Evolutionary conservation across 1,139 yeast species (phyloP), one percentile per base, ranked within the genome.

Genomic region (Lodderomyces elongisporus): DNA sequence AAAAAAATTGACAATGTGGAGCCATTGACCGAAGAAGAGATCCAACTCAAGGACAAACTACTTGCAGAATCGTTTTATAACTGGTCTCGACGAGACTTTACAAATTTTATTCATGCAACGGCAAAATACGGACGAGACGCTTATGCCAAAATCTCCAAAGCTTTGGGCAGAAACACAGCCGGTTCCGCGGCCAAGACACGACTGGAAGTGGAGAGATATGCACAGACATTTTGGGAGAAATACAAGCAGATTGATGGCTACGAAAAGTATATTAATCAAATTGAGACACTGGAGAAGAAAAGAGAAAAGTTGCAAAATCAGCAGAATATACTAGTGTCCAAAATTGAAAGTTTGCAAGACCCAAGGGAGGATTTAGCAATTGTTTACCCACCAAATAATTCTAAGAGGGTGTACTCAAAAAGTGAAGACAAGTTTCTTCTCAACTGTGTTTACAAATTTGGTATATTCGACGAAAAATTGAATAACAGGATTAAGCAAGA

Each of bases 31-130:
- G 87, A 76, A 33, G 94, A 80, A 40, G 96, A 91, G 48, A 67
- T 68, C 29, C 66, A 61, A 28, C 66, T 70, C 42, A 89, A 88
- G 53, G 77, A 78, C 34, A 55, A 70, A 40, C 63, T 82, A 22
- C 60, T 85, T 8, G 66, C 61, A 3, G 69, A 79, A 43, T 88
- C 95, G 3, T 91, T 87, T 58, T 71, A 74, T 28, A 69, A 67
- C 39, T 91, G 97, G 96, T 72, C 87, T 5, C 75, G 89, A 53
- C 74, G 97, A 40, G 98, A 91, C 51, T 87, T 91, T 52, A 77
- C 91, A 30, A 81, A 83, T 41, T 89, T 85, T 46, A 70, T 91
- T 28, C 95, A 84, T 47, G 79, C 83, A 4, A 72, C 82, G 48
- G 94, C 93, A 2, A 83, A 78, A 45, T 77, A 70, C 54, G 98